These are phyloP conservation scores for Termitomyces sp. DNA, from an alignment of 768 basidiomycete genomes.

Conservation along the genomic window DNA sequence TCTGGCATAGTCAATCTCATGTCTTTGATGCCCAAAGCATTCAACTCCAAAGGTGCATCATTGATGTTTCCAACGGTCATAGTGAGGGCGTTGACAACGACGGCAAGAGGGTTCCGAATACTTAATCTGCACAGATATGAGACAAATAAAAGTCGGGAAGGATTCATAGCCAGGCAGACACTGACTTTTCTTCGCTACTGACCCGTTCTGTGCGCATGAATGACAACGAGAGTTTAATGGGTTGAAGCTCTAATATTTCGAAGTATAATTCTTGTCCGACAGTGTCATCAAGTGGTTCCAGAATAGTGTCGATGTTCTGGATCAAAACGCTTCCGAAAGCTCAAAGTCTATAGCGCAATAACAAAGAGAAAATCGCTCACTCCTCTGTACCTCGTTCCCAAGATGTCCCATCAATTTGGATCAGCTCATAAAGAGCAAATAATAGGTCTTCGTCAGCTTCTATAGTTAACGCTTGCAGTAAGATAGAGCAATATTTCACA, in stretches of 20 bases:
- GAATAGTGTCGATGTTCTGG: slow-evolving; percentile 58
- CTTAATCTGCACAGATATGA: slow-evolving; percentile 43
- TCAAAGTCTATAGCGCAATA: not conserved
- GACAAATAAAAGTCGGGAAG: slow-evolving; percentile 1
- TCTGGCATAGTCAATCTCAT: slow-evolving; percentile 85
- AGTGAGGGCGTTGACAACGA: slow-evolving; percentile 89
- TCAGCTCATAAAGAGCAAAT: slow-evolving; percentile 87
- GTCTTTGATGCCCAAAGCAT: slow-evolving; percentile 91
- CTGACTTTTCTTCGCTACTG: slow-evolving; percentile 90
- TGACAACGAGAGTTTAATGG: slow-evolving; percentile 86
- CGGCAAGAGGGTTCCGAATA: slow-evolving; percentile 86
- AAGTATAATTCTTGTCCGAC: slow-evolving; percentile 86
- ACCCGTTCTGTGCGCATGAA: slow-evolving; percentile 97
- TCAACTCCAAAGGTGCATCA: slow-evolving; percentile 90
- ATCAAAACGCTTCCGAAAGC: slow-evolving; percentile 57
- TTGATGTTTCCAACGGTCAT: slow-evolving; percentile 98
- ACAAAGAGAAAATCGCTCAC: slow-evolving; percentile 36
- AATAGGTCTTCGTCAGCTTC: slow-evolving; percentile 97
- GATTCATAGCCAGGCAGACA: not conserved
- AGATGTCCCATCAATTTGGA: slow-evolving; percentile 84
- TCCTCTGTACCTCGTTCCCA: slow-evolving; percentile 80
- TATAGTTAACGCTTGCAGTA: slow-evolving; percentile 91
- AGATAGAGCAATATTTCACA: slow-evolving; percentile 92
- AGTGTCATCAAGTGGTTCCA: slow-evolving; percentile 63
- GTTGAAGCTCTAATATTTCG: slow-evolving; percentile 91